Evolutionary conservation across 805 yeast species (phyloP), one percentile per base, ranked within the genome.

Genomic region (Barnettozyma siamensis): DNA sequence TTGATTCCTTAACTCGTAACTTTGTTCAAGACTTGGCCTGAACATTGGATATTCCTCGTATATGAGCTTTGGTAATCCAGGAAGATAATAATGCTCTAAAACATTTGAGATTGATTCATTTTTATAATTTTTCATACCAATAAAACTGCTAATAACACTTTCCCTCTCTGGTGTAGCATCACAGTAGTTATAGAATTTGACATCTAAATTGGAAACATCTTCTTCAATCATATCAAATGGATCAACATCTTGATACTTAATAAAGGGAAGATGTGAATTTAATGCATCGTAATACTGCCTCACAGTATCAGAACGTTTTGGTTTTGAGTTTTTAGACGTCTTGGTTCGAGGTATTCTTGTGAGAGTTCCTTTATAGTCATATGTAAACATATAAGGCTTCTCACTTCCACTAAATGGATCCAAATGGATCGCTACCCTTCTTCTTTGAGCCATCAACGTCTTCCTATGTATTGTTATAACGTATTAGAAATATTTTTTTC

Each of bases 31-130:
- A 16, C 41, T 43, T 12, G 60, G 60, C 20, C 40, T 44, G 30
- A 57, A 50, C 4, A 47, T 42, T 1, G 60, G 60, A 31, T 55
- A 56, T 8, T 48, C 51, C 31, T 56, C 58, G 31, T 47, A 52
- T 4, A 54, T 37, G 17, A 52, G 30, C 12, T 42, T 41, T 2
- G 59, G 58, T 28, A 54, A 16, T 1, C 54, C 51, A 3, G 59
- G 59, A 2, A 52, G 35, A 28, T 51, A 54, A 23, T 39, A 44
- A 32, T 51, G 50, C 8, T 49, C 53, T n/a, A 33, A 26, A 10
- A 42, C 27, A 11, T 52, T 55, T 13, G 49, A 16, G 5, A 37
- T 36, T 5, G 37, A 34, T 7, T 31, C 41, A 9, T 29, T 38
- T 11, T 23, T 28, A 4, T 41, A 32, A 20, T 33, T 35, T 37